Conservation (phyloP, 352 stramenopile species). For the Pythium plurisporium region DNA sequence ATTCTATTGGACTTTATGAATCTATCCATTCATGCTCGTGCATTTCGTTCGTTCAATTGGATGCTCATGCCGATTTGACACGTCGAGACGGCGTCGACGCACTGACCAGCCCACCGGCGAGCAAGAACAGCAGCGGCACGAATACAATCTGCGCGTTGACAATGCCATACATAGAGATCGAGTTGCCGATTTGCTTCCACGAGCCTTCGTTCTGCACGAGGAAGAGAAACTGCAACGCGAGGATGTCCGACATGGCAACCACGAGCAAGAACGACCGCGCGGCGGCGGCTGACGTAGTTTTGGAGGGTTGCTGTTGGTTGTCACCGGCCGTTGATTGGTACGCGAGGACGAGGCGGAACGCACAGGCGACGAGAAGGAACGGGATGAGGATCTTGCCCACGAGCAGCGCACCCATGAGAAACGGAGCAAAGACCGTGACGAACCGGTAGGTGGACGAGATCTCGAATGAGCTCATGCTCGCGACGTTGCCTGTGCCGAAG, state of each 20-base stretch:
- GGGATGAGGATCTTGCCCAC: slow-evolving; percentile 79
- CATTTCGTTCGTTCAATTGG: no score
- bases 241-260: slow-evolving; percentile 71
- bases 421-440: slow-evolving; percentile 77
- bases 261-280: slow-evolving; percentile 67
- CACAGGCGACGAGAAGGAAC: slow-evolving; percentile 67
- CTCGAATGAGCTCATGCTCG: slow-evolving; percentile 85
- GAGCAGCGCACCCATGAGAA: slow-evolving; percentile 76
- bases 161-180: slow-evolving; percentile 84
- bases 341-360: slow-evolving; percentile 49
- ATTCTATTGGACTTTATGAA: no score
- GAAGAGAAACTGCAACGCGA: slow-evolving; percentile 83
- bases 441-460: slow-evolving; percentile 85
- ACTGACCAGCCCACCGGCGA: slow-evolving; percentile 35
- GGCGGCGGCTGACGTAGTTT: neutral
- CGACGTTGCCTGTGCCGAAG: slow-evolving; percentile 83
- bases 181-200: slow-evolving; percentile 87
- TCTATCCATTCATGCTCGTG: no score
- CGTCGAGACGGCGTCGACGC: neutral
- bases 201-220: slow-evolving; percentile 80
- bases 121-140: slow-evolving; percentile 66
- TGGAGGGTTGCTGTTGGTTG: no score
- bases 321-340: slow-evolving; percentile 9
- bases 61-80: neutral
- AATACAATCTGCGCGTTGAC: slow-evolving; percentile 83